Base-by-base conservation (phyloP, 2,329 filamentous ascomycete species). In the Neonectria magnoliae region DNA sequence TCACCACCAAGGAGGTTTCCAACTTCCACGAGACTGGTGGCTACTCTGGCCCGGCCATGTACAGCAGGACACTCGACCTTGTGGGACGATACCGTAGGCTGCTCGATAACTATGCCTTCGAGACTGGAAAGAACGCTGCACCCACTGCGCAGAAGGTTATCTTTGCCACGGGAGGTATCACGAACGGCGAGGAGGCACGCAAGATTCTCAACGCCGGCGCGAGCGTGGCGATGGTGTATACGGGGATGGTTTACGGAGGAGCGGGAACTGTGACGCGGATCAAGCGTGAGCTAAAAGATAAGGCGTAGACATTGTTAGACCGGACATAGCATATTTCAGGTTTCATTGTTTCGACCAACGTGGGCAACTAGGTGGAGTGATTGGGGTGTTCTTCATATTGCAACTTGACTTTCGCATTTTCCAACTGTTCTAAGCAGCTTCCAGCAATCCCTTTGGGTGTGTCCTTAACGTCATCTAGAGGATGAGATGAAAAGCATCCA, bases 101-200 rank as follows among this genome's bases (percentile, higher is more conserved):
- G 75, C 82, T 95, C 33, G 90, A 92, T 67, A 79, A 83, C 33
- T 78, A 81, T 58, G 72, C 77, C 3, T 73, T 73, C 41, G 69
- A 74, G 25, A 73, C 76, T 18, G 73, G 76, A n/a, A 65, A 73
- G 3, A 73, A 68, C 5, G 74, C 76, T 16, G 75, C 77, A 31
- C 77, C 79, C 22, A 76, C 74, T 13, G 67, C 82, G 64, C 85
- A 85, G 52, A 97, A 97, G 81, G 90, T 94, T 57, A 91, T 99
- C 65, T 98, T 98, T 76, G 95, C 95, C 0, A 96, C 93, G 0
- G 96, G 96, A 1, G 96, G 96, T 18, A 95, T 99, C 75, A 96
- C 92, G 1, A 95, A 91, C 69, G 96, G 96, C 5, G 86, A 91
- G 68, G 91, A 98, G 80, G 97, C 93, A 9, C 82, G 93, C 14